Conservation (phyloP, 352 stramenopile genomes). For the Pythium myriotylum region DNA sequence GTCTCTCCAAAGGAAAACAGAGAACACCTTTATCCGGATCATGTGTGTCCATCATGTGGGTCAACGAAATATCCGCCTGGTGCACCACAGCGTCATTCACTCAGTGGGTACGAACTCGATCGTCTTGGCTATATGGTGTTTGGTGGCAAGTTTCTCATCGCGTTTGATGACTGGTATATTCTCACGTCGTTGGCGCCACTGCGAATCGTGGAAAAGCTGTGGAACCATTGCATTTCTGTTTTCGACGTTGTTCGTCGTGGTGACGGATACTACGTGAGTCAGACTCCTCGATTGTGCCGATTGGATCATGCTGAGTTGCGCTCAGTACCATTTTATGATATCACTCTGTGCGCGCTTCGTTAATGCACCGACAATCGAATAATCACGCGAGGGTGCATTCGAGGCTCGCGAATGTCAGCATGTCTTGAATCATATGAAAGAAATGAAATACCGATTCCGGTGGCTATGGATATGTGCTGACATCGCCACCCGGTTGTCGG, state of each 20-base stretch:
- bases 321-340: slow-evolving; percentile 3
- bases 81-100: neutral
- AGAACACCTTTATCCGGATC: no score
- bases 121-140: slow-evolving; percentile 24
- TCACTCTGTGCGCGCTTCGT: slow-evolving; percentile 2
- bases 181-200: slow-evolving; percentile 23
- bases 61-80: neutral
- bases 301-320: slow-evolving; percentile 9
- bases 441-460: no score
- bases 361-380: no score
- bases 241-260: slow-evolving; percentile 12
- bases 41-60: no score
- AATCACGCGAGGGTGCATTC: no score
- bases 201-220: slow-evolving; percentile 18
- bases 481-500: no score
- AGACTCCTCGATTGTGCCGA: slow-evolving; percentile 10
- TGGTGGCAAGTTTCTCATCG: slow-evolving; percentile 23
- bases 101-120: slow-evolving; percentile 23
- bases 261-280: neutral
- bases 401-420: no score
- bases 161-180: slow-evolving; percentile 29
- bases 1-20: no score
- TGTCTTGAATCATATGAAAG: no score
- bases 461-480: no score
- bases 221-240: slow-evolving; percentile 27